Evolutionary conservation across 108 stramenopile genomes (phyloP).

Genomic region (Pseudonitzschia pungens): DNA sequence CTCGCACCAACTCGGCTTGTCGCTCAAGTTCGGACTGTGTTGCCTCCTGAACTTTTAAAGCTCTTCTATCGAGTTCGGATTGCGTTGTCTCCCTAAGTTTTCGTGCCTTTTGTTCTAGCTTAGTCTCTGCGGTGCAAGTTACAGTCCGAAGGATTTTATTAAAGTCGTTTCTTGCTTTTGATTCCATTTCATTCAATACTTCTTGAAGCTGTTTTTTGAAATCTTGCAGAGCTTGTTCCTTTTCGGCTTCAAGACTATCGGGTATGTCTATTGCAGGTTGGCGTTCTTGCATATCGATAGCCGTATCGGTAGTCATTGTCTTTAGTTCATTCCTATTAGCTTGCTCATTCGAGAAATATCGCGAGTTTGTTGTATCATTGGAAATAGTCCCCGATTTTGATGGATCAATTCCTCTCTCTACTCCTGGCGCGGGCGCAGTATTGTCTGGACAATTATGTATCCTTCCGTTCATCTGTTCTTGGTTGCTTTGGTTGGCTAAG

Average conservation of each 20-base stretch:
- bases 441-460: background rate
- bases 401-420: background rate
- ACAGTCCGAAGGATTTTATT: background rate
- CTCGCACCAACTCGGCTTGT: too few relatives aligned
- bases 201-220: background rate
- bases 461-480: too few relatives aligned
- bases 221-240: slow-evolving; percentile 2
- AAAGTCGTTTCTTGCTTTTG: background rate
- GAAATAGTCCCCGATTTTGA: too few relatives aligned
- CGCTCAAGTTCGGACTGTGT: background rate
- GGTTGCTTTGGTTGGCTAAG: too few relatives aligned
- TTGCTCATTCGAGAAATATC: background rate
- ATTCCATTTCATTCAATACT: background rate
- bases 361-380: too few relatives aligned
- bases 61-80: background rate
- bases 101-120: background rate
- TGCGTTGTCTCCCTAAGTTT: background rate
- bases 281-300: background rate
- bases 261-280: background rate
- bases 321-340: background rate
- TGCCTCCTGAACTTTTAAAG: background rate
- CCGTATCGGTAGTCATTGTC: background rate
- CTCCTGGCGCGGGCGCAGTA: background rate
- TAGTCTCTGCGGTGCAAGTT: background rate
- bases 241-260: background rate